These are phyloP conservation scores for Angomonas desouzai DNA, from an alignment of 208 protist genomes.

Conservation along the genomic window DNA sequence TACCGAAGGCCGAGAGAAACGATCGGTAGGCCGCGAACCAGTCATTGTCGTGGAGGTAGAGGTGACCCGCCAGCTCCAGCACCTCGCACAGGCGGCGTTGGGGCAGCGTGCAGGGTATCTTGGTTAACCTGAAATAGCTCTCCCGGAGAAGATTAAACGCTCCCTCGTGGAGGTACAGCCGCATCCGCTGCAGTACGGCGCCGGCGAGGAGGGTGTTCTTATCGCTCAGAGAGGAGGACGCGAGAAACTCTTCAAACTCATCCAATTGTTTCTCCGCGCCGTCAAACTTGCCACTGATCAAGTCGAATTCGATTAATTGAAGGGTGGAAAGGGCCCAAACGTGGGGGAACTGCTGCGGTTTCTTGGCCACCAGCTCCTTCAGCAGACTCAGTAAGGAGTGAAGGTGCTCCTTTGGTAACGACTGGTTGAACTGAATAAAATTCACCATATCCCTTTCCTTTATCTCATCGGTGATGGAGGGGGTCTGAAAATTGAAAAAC, in stretches of 20 bases:
- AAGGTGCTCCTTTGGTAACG: constrained; percentile 47
- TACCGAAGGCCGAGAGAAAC: constrained; percentile 94
- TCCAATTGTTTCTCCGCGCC: neutral
- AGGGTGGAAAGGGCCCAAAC: constrained; percentile 93
- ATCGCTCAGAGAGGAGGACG: constrained; percentile 1
- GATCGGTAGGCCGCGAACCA: constrained; percentile 89
- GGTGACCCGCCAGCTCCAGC: constrained; percentile 84
- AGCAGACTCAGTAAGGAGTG: constrained; percentile 62
- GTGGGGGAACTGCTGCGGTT: constrained; percentile 23
- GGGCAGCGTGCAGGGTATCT: constrained; percentile 61
- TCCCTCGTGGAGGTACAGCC: constrained; percentile 14
- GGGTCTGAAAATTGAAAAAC: constrained; percentile 55
- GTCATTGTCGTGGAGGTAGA: constrained; percentile 81
- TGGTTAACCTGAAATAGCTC: constrained; percentile 34
- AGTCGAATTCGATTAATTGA: constrained; percentile 16
- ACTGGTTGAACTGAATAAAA: constrained; percentile 83
- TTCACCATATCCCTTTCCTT: constrained; percentile 84
- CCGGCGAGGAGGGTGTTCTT: constrained; percentile 18
- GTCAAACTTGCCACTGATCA: constrained; percentile 9
- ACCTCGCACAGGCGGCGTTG: constrained; percentile 68
- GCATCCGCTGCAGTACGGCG: constrained; percentile 16
- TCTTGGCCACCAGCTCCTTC: constrained; percentile 47
- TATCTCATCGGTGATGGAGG: constrained; percentile 24
- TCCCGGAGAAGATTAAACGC: constrained; percentile 26
- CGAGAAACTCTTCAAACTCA: neutral